A percentile compares a stretch with the other conserved stretches of the same genome.
These are phyloP conservation scores for Spinacia oleracea DNA, from an alignment of 179 eudicot genomes.

Conservation along the genomic window DNA sequence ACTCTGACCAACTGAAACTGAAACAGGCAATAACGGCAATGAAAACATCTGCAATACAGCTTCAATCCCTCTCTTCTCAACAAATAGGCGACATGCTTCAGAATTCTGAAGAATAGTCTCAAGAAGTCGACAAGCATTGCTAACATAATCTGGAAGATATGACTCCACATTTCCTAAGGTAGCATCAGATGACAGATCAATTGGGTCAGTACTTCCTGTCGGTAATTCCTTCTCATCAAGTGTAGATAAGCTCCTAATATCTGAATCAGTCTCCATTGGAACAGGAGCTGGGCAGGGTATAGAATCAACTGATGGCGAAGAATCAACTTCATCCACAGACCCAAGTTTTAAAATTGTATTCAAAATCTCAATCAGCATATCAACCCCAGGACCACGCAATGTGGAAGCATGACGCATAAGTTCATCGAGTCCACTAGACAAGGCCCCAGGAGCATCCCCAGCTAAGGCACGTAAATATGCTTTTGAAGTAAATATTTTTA, in stretches of 20 bases:
- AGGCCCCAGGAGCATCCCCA: slow-evolving; percentile 81
- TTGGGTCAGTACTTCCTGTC: slow-evolving; percentile 48
- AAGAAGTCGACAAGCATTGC: slow-evolving; percentile 91
- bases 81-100: slow-evolving; percentile 85
- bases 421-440: slow-evolving; percentile 97
- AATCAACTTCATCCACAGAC: slow-evolving; percentile 55
- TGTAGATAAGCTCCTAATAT: slow-evolving; percentile 40
- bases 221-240: slow-evolving; percentile 41
- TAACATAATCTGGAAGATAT: slow-evolving; percentile 80
- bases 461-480: slow-evolving; percentile 76
- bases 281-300: slow-evolving; percentile 49
- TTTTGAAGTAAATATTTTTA: slow-evolving; percentile 87
- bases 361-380: slow-evolving; percentile 90
- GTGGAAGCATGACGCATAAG: slow-evolving; percentile 92
- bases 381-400: slow-evolving; percentile 88
- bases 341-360: slow-evolving; percentile 69
- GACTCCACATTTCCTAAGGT: slow-evolving; percentile 51
- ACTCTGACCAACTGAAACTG: slow-evolving; percentile 85
- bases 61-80: slow-evolving; percentile 92
- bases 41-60: slow-evolving; percentile 73
- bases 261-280: slow-evolving; percentile 91
- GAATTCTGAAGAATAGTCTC: slow-evolving; percentile 93
- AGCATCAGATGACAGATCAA: slow-evolving; percentile 52
- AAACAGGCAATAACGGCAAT: slow-evolving; percentile 74
- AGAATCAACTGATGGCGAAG: slow-evolving; percentile 47